Base-by-base conservation (phyloP, 495 filamentous ascomycete species). In the Annulohypoxylon maeteangense region DNA sequence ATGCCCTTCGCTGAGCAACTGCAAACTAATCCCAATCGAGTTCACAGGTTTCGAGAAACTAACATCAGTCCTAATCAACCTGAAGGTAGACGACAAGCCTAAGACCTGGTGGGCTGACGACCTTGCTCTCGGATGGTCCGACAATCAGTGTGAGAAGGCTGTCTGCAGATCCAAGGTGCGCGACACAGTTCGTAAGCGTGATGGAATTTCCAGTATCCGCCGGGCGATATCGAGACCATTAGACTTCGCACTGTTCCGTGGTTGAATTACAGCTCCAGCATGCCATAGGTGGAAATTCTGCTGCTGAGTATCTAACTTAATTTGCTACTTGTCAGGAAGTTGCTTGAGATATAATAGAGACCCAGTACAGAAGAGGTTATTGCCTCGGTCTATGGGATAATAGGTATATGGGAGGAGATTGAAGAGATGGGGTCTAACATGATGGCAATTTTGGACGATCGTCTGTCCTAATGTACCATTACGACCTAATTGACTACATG, bases 71-170 rank as follows among this genome's bases (percentile, higher is more conserved):
- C 76, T 77, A 44, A 72, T 85, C 22, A 71, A 71, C 0, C 38
- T 79, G 11, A 75, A 76, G 22, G 71, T 74, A n/a, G 65, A 75
- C 6, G 74, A 62, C 12, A 45, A 76, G 20, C 34, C 75, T 14
- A 74, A 65, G 27, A 65, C 55, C 8, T 84, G 81, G 81, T 84
- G 81, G 82, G 77, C 70, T 14, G 81, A 84, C 51, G 80, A 85
- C 63, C 63, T 84, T 51, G 68, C 79, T 23, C 63, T 84, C 50
- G 75, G 79, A 22, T 84, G 83, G 81, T 76, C 79, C 7, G 75
- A 84, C 65, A 77, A 80, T 58, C 72, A 60, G 34, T 85, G 81
- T 67, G 67, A 75, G 8, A 71, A 75, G 20, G 81, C 78, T 7
- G 59, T 72, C 12, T 83, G 82, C 60, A 79, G 81, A 20, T 72